Evolutionary conservation across 2,329 filamentous ascomycete species (phyloP), one percentile per base, ranked within the genome.

Genomic region (Parasarocladium wereldwijsianum): DNA sequence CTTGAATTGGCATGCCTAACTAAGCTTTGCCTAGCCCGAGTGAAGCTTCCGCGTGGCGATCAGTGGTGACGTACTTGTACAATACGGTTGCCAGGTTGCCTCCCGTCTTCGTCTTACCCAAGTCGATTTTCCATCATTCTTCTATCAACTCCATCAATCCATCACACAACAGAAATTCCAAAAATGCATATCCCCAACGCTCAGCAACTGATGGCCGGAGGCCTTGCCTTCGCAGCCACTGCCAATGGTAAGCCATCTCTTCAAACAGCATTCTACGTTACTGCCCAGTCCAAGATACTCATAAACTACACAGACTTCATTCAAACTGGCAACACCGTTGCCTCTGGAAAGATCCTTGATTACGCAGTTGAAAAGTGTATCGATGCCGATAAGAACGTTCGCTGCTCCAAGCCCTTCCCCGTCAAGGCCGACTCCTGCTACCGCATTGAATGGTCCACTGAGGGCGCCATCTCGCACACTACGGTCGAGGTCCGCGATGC

Each of bases 301-400:
- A n/a, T n/a, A 5, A 18, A 8, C 11, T 18, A 13, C 15, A 28
- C 26, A 29, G 26, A 29, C 22, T 9, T 29, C 26, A 6, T 29
- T 14, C 7, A 20, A 36, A 34, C 28, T 2, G 39, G 40, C 26
- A 34, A 40, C 26, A 33, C 34, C 28, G 34, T 44, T 22, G 43
- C 34, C 31, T 41, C 49, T 10, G 57, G 57, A 34, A 48, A 43
- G 12, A 41, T 60, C 10, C 40, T 60, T 27, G 57, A 60, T 43
- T 60, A 45, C 41, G 55, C 54, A 0, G 43, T 59, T 0, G 51
- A 58, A 32, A 51, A 52, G 24, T 61, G 57, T 38, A 26, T 52
- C 31, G 58, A 61, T 32, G 21, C 18, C 15, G 49, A 55, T 11
- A 51, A 53, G 19, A 52, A 58, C 37, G 40, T 42, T 18, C 50